phyloP scores from a whole-genome alignment of 352 stramenopile genomes.

The Globisporangium viniferum region DNA sequence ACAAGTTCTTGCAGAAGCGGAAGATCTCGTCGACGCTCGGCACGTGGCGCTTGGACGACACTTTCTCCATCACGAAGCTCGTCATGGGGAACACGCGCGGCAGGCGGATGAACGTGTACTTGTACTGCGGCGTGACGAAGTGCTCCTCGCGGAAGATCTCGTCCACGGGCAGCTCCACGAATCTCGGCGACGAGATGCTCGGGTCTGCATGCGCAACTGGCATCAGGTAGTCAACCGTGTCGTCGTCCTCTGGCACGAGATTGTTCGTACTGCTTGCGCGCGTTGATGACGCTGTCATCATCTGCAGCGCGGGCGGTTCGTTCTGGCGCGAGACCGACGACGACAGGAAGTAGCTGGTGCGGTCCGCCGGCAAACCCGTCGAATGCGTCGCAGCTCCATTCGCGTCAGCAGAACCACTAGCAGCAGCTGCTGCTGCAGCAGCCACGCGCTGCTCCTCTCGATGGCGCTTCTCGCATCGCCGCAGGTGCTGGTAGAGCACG shows the following conservation, averaged over 20 bases:
- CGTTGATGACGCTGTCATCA: neutral
- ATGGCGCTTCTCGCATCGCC: slow-evolving; percentile 79
- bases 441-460: slow-evolving; percentile 53
- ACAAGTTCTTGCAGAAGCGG: slow-evolving; percentile 92
- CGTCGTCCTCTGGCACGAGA: slow-evolving; percentile 9
- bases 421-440: neutral
- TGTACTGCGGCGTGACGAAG: slow-evolving; percentile 87
- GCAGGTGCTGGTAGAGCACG: slow-evolving; percentile 88
- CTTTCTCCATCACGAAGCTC: slow-evolving; percentile 82
- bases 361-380: slow-evolving; percentile 1
- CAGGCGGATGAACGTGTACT: slow-evolving; percentile 82
- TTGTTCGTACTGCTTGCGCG: slow-evolving; percentile 10
- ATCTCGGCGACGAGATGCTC: slow-evolving; percentile 49
- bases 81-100: slow-evolving; percentile 73
- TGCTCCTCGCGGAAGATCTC: slow-evolving; percentile 87
- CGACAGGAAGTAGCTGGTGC: slow-evolving; percentile 13
- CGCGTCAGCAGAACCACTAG: neutral
- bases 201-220: slow-evolving; percentile 12
- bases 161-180: slow-evolving; percentile 71
- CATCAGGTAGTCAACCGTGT: slow-evolving; percentile 14
- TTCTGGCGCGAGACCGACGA: slow-evolving; percentile 9
- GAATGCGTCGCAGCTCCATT: neutral
- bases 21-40: slow-evolving; percentile 92
- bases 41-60: slow-evolving; percentile 76
- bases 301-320: slow-evolving; percentile 8